A percentile compares a stretch with the other conserved stretches of the same genome.
Evolutionary conservation across 306 rosid species (phyloP).

Genomic region (Gastrolobium villosum): DNA sequence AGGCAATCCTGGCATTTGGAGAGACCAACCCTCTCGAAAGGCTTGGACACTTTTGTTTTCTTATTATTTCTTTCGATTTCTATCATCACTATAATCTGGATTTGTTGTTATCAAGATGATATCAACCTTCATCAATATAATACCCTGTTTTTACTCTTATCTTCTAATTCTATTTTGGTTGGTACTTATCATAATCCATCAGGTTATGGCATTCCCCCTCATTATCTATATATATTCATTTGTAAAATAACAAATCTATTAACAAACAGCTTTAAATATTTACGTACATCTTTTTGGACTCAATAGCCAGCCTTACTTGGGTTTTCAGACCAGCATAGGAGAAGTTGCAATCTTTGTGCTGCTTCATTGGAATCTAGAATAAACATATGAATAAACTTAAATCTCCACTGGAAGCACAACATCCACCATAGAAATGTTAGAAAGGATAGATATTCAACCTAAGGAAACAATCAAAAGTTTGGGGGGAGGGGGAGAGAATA

Average conservation of each 20-base stretch:
- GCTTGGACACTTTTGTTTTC: too few species aligned
- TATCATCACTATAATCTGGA: too few species aligned
- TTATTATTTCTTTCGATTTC: too few species aligned
- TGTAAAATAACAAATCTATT: constrained; percentile 19
- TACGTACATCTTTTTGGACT: constrained; percentile 85
- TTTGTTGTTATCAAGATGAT: too few species aligned
- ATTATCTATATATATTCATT: not conserved
- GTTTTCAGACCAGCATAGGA: constrained; percentile 97
- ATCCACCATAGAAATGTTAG: constrained; percentile 26
- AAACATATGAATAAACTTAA: constrained; percentile 44
- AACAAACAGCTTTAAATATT: constrained; percentile 38
- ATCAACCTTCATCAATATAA: too few species aligned
- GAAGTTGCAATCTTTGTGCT: constrained; percentile 98
- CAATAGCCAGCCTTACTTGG: constrained; percentile 95
- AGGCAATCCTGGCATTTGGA: too few species aligned
- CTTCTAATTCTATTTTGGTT: too few species aligned
- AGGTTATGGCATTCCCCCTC: constrained; percentile 27
- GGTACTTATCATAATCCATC: not conserved
- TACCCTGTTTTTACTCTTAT: too few species aligned
- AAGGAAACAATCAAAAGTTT: not conserved
- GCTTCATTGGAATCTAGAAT: constrained; percentile 90
- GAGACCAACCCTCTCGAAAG: too few species aligned
- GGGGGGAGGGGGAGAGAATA: constrained; percentile 6
- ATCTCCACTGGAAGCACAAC: constrained; percentile 36
- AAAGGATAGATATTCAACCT: constrained; percentile 36